Conservation (phyloP, 2,329 filamentous ascomycete genomes). For the Metarhizium guizhouense region DNA sequence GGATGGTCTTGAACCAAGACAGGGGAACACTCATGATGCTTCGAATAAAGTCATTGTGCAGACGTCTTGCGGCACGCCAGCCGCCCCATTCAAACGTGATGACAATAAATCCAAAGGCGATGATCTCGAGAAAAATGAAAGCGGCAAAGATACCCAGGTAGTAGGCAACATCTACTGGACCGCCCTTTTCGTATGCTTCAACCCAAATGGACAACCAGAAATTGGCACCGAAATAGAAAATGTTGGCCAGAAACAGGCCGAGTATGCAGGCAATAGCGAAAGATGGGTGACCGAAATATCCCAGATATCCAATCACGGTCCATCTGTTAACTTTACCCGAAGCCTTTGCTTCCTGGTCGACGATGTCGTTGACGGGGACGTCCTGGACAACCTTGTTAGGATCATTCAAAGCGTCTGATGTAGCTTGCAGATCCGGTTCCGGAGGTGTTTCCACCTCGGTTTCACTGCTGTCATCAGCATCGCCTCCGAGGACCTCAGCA, state of each 20-base stretch:
- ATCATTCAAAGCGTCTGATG: constrained; percentile 20
- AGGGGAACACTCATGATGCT: constrained; percentile 45
- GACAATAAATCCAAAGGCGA: constrained; percentile 32
- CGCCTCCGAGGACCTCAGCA: constrained; percentile 26
- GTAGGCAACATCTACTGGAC: constrained; percentile 35
- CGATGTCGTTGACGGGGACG: constrained; percentile 31
- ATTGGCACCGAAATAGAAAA: constrained; percentile 31
- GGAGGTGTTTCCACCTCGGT: constrained; percentile 15
- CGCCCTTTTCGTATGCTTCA: constrained; percentile 36
- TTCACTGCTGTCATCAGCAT: constrained; percentile 23
- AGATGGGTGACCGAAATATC: constrained; percentile 37
- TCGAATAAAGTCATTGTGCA: constrained; percentile 43
- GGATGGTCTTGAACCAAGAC: constrained; percentile 47
- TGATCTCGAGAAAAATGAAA: constrained; percentile 33
- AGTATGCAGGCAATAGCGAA: constrained; percentile 31
- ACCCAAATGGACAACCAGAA: constrained; percentile 47
- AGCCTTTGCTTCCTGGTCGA: constrained; percentile 37
- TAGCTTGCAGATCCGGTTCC: constrained; percentile 19
- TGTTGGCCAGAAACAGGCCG: constrained; percentile 30
- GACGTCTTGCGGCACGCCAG: constrained; percentile 44
- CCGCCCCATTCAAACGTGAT: constrained; percentile 44
- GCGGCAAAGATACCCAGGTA: constrained; percentile 45
- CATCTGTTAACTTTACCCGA: constrained; percentile 36
- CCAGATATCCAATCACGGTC: constrained; percentile 42
- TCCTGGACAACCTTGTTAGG: constrained; percentile 24